phyloP scores from a whole-genome alignment of 2,329 filamentous ascomycete species.

The Lecanicillium sp. region DNA sequence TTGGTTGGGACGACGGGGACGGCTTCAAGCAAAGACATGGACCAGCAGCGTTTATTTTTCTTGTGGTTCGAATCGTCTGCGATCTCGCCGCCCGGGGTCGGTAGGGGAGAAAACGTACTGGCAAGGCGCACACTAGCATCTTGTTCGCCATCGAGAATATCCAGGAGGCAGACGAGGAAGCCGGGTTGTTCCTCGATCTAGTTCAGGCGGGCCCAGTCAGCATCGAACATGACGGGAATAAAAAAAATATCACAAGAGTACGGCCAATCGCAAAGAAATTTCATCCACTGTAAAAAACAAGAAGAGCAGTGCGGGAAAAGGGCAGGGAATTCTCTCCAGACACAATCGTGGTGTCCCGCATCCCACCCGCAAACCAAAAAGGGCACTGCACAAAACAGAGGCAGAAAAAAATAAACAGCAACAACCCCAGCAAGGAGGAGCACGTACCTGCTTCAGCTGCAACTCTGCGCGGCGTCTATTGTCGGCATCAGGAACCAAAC shows the following conservation, averaged over 20 bases:
- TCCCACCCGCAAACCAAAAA: no score
- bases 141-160: slow-evolving; percentile 84
- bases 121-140: slow-evolving; percentile 78
- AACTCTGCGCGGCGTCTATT: slow-evolving; percentile 69
- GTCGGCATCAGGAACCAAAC: slow-evolving; percentile 67
- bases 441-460: slow-evolving; percentile 70
- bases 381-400: no score
- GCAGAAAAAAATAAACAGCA: no score
- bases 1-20: slow-evolving; percentile 4
- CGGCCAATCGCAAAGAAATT: no score
- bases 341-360: no score
- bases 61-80: slow-evolving; percentile 7
- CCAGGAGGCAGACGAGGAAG: slow-evolving; percentile 83
- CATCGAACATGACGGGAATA: slow-evolving; percentile 5
- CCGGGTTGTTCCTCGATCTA: slow-evolving; percentile 86
- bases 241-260: slow-evolving; percentile 8
- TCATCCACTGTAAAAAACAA: not conserved
- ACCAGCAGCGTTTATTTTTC: no score
- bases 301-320: not conserved
- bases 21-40: no score
- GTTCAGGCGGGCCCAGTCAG: no score
- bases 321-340: no score
- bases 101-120: slow-evolving; percentile 51
- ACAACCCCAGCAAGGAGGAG: not conserved
- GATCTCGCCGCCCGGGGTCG: not conserved